Percentiles rank a stretch among this genome's conserved stretches.
Conservation (phyloP, 1,284 basidiomycete genomes). For the Termitomyces sp. region DNA sequence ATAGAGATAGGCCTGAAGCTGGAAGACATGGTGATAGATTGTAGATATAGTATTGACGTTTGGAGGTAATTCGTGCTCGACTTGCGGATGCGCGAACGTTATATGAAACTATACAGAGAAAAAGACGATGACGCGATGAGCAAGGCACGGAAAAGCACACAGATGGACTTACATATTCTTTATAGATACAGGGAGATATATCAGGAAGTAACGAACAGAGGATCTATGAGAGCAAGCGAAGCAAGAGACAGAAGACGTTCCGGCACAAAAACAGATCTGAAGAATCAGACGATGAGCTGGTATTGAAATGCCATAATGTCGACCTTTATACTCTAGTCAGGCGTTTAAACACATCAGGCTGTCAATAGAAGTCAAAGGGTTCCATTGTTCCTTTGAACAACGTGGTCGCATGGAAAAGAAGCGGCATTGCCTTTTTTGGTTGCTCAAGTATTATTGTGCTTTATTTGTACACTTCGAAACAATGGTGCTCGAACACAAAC, state of each 20-base stretch:
- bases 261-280: neutral
- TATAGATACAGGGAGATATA: neutral
- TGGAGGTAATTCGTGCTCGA: constrained; percentile 4
- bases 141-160: too few species aligned
- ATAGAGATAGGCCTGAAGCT: constrained; percentile 45
- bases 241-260: neutral
- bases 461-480: neutral
- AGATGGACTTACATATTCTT: neutral
- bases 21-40: constrained; percentile 6
- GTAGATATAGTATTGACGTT: neutral
- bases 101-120: neutral
- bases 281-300: neutral
- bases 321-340: neutral
- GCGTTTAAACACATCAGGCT: neutral
- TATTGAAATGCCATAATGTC: neutral
- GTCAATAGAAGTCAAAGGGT: constrained; percentile 1
- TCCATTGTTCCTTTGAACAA: constrained; percentile 2
- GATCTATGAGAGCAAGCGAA: neutral
- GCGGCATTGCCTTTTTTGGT: neutral
- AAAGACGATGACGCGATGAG: neutral
- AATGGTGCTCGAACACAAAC: neutral
- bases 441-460: neutral
- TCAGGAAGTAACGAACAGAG: neutral
- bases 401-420: neutral
- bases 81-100: constrained; percentile 6